Base-by-base conservation (phyloP, 2,329 filamentous ascomycete genomes). In the Ambrosiella beaveri region DNA sequence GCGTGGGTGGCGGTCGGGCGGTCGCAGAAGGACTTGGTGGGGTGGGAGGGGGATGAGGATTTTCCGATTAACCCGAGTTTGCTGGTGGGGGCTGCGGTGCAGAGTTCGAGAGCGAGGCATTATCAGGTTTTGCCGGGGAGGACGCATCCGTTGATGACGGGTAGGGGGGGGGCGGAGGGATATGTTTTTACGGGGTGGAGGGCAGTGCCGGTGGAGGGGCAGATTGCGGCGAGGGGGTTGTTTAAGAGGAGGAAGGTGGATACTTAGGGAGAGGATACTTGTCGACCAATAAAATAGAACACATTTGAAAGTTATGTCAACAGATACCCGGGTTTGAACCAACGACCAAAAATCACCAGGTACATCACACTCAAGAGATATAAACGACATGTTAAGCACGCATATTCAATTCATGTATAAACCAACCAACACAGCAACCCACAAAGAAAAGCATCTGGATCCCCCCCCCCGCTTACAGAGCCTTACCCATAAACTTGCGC, bases 401-500 rank as follows among this genome's bases (percentile, higher is more conserved):
- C 12, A 12, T 36, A 9, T 49, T 7, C 12, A 19, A 51, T 8
- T 39, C 55, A 57, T 52, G 59, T 41, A 56, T 45, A 61, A 56
- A 58, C 61, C 8, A 58, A 53, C 2, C n/a, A 53, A 37, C 56
- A 59, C 58, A 61, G 59, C 57, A 47, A 57, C 41, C 58, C 2
- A 52, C 57, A 38, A 45, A 47, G 38, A 36, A 52, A 13, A 56
- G 55, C 13, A 41, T 49, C 4, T 8, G 8, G 19, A 4, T 54
- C 38, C 17, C 35, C 37, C 35, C 37, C n/a, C 47, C 8, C 39
- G 8, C 40, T 70, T 76, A 90, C 72, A 93, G 74, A 64, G 81
- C 80, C 81, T 97, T 97, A 70, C 90, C 90, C 93, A 98, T 97
- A 69, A 98, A 98, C 81, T 96, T 96, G 74, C 93, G 84, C 83